A percentile compares a stretch with the other conserved stretches of the same genome.
Evolutionary conservation across 1,284 basidiomycete genomes (phyloP).

Genomic region (Microbotryum lychnidis-dioicae): DNA sequence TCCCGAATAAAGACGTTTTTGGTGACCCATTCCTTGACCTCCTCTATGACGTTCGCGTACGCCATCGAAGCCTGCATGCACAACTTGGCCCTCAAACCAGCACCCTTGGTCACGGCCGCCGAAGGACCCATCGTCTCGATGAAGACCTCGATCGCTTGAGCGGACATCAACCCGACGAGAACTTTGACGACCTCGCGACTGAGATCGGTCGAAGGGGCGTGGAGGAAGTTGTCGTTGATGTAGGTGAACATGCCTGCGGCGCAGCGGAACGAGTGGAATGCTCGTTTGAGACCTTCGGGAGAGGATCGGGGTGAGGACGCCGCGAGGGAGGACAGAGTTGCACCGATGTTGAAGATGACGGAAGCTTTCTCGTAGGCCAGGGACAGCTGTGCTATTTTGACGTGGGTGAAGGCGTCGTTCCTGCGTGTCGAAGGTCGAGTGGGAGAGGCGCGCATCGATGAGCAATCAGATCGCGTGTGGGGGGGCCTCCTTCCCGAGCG

Average conservation of each 20-base stretch:
- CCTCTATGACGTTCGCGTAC: conserved; percentile 72
- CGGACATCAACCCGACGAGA: conserved; percentile 72
- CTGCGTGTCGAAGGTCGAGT: conserved; percentile 38
- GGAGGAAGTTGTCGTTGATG: conserved; percentile 98
- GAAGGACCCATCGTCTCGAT: conserved; percentile 74
- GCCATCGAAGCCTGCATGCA: conserved; percentile 72
- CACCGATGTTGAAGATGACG: conserved; percentile 91
- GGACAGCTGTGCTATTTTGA: conserved; percentile 89
- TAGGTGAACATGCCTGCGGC: conserved; percentile 96
- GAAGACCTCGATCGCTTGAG: conserved; percentile 93
- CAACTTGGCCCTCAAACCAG: conserved; percentile 71
- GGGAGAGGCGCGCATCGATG: not conserved
- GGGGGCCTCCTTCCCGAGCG: conserved; percentile 2
- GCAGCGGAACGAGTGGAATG: conserved; percentile 87
- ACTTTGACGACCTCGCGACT: conserved; percentile 91
- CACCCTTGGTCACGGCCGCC: conserved; percentile 71
- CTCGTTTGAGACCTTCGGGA: conserved; percentile 88
- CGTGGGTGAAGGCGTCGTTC: conserved; percentile 85
- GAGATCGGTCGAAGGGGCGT: conserved; percentile 95
- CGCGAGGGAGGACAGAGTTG: conserved; percentile 85
- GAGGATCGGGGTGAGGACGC: conserved; percentile 70
- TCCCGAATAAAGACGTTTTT: conserved; percentile 93
- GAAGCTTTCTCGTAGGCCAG: conserved; percentile 98
- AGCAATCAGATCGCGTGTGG: not conserved
- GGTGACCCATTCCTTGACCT: conserved; percentile 89